Base-by-base conservation (phyloP, 257 asterid genomes). In the Gentiana macrophylla region DNA sequence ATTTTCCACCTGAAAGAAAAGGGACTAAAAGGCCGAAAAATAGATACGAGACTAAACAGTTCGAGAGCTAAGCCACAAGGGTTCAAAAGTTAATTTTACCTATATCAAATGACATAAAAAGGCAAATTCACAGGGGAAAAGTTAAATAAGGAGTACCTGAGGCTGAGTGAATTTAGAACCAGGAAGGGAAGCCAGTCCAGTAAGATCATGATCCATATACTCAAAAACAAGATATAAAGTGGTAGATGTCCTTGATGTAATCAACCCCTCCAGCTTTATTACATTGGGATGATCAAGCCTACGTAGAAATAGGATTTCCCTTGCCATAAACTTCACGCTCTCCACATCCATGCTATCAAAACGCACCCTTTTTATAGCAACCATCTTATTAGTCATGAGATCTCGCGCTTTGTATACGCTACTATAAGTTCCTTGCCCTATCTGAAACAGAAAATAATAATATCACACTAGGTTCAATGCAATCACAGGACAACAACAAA, bases 351-450 rank as follows among this genome's bases (percentile, higher is more conserved):
- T 76, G 71, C 66, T 90, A 67, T 90, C 91, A 50, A 90, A 90
- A 50, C 96, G 82, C 52, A 90, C 98, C 76, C 83, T 82, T 62
- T 90, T 90, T 56, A 90, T 80, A 49, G 98, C 98, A 55, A 86
- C 95, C 41, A 73, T 46, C 72, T 74, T 84, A 41, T 80, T 73
- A 35, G 61, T 60, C 13, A 55, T 60, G 51, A 86, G 85, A 66
- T 90, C 97, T 43, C 86, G 85, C 48, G 94, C 97, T 67, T 83
- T 85, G 73, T 74, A 89, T 51, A 89, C 97, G 37, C 88, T 82
- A 62, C 97, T 90, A 65, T 90, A 90, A 62, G 97, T 90, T 65
- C 97, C 97, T 80, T 86, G 94, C 34, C 98, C 98, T 64, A 90
- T 90, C 98, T 90, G 92, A 80, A 81, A 65, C 37, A 70, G 80